A percentile compares a stretch with the other conserved stretches of the same genome.
These are phyloP conservation scores for Boletus pseudo-olivaceus DNA, from an alignment of 768 basidiomycete genomes.

Conservation along the genomic window DNA sequence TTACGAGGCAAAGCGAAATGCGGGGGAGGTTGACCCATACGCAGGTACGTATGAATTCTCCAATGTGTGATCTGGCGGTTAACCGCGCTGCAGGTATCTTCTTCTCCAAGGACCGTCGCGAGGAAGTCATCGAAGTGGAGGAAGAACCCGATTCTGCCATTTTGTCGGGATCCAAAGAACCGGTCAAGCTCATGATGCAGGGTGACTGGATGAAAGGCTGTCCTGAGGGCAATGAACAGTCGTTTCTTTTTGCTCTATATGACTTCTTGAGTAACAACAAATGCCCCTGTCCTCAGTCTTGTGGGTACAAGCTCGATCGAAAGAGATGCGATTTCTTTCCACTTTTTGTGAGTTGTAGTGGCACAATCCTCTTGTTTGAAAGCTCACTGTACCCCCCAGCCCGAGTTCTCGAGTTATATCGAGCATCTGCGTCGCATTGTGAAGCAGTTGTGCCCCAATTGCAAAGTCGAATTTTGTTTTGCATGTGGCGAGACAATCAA, in stretches of 20 bases:
- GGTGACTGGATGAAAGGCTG: conserved; percentile 98
- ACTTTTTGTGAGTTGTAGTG: conserved; percentile 60
- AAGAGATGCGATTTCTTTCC: conserved; percentile 79
- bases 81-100: conserved; percentile 62
- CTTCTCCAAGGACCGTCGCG: conserved; percentile 90
- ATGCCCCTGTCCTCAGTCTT: conserved; percentile 72
- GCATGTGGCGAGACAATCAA: conserved; percentile 72
- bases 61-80: neutral
- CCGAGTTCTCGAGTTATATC: conserved; percentile 69
- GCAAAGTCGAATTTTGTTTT: conserved; percentile 60
- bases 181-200: conserved; percentile 71
- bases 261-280: conserved; percentile 61
- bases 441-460: conserved; percentile 58
- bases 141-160: conserved; percentile 60
- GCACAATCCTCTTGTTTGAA: neutral
- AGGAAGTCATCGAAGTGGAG: conserved; percentile 90
- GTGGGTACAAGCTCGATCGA: conserved; percentile 59
- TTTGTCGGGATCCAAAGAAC: conserved; percentile 43
- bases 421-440: conserved; percentile 57
- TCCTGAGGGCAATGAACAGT: conserved; percentile 89
- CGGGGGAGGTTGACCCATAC: conserved; percentile 79
- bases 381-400: conserved; percentile 39
- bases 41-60: conserved; percentile 50
- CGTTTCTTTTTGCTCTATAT: conserved; percentile 83
- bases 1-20: conserved; percentile 48